A percentile compares a stretch with the other conserved stretches of the same genome.
Evolutionary conservation across 192 early-diverging fungal species (phyloP).

Genomic region (Gigaspora rosea): DNA sequence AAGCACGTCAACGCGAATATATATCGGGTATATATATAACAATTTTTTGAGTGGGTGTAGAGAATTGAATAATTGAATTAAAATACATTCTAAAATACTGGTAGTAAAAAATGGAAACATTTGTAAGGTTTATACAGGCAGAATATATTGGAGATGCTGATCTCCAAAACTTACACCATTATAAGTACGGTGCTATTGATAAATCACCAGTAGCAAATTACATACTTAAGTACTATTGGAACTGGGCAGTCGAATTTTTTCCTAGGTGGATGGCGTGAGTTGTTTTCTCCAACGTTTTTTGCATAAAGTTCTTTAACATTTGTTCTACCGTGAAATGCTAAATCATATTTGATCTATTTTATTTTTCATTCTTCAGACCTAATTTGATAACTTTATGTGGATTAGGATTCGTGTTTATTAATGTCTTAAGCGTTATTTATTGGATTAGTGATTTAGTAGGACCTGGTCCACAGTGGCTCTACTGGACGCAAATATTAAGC

Average conservation of each 20-base stretch:
- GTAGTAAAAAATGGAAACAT: too few species aligned
- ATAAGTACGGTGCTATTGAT: conserved; percentile 80
- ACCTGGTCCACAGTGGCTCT: conserved; percentile 73
- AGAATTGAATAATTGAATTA: too few species aligned
- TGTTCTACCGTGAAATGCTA: conserved; percentile 16
- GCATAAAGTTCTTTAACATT: neutral
- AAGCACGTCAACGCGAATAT: too few species aligned
- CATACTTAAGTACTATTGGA: conserved; percentile 87
- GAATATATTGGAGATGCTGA: conserved; percentile 68
- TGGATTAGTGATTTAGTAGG: conserved; percentile 69
- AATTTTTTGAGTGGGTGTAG: too few species aligned
- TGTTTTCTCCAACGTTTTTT: neutral
- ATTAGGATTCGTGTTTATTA: conserved; percentile 72
- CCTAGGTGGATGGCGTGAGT: conserved; percentile 95
- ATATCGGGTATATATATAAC: too few species aligned
- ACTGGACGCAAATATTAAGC: conserved; percentile 42
- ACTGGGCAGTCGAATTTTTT: conserved; percentile 83
- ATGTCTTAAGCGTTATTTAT: conserved; percentile 69
- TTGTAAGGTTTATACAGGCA: neutral
- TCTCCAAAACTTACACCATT: conserved; percentile 71
- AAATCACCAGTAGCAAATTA: conserved; percentile 83
- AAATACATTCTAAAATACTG: too few species aligned
- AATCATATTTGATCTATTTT: conserved; percentile 8
- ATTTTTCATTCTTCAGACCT: conserved; percentile 49
- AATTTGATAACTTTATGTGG: conserved; percentile 85